Conservation (phyloP, 2,329 filamentous ascomycete genomes). For the Fusarium staphyleae region DNA sequence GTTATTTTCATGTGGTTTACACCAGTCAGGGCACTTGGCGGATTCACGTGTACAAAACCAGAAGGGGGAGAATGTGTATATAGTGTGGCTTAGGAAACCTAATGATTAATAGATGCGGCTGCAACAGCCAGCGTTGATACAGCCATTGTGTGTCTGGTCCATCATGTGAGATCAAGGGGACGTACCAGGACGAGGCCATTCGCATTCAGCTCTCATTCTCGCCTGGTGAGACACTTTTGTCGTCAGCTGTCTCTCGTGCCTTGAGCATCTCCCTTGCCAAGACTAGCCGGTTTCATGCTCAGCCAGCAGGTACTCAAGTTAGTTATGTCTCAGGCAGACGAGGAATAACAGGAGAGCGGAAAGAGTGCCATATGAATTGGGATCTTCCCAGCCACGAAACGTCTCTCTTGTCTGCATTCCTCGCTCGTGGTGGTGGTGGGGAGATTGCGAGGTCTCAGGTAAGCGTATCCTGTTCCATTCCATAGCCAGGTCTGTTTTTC, state of each 20-base stretch:
- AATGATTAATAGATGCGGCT: slow-evolving; percentile 41
- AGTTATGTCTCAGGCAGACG: background rate
- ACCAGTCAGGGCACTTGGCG: background rate
- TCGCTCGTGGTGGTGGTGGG: background rate
- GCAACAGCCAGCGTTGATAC: slow-evolving; percentile 21
- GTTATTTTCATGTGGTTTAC: no score
- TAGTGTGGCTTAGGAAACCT: slow-evolving; percentile 18
- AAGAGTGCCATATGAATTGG: background rate
- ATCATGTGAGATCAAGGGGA: no score
- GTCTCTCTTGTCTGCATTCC: slow-evolving; percentile 28
- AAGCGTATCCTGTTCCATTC: background rate
- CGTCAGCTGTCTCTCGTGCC: slow-evolving; percentile 4
- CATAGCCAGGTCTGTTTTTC: background rate
- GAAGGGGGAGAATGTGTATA: slow-evolving; percentile 20
- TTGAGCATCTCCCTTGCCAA: slow-evolving; percentile 15
- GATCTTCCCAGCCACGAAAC: background rate
- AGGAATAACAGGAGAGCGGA: background rate
- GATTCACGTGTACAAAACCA: slow-evolving; percentile 9
- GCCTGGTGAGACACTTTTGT: background rate
- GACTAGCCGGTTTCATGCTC: background rate
- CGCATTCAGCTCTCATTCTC: background rate
- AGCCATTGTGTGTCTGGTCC: background rate
- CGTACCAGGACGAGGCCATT: background rate
- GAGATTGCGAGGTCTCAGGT: slow-evolving; percentile 16
- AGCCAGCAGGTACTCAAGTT: background rate